Evolutionary conservation across 495 filamentous ascomycete species (phyloP), one percentile per base, ranked within the genome.

Genomic region (Trichoderma erinaceum): DNA sequence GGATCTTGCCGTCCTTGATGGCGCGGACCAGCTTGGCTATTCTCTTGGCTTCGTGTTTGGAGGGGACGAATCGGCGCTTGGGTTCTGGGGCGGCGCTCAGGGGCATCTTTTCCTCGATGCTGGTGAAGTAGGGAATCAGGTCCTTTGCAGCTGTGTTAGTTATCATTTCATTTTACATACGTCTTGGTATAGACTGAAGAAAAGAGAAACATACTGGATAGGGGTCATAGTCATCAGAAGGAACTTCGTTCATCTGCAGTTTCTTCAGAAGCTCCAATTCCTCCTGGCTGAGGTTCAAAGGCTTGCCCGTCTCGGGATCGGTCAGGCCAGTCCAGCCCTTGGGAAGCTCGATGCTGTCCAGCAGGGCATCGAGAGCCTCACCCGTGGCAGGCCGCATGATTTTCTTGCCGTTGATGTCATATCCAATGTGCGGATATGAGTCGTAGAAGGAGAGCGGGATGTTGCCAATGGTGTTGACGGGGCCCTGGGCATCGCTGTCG

Each of bases 21-120:
- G 95, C 95, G 75, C 90, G 92, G 48, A 97, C 95, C 71, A 99
- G 89, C 82, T 99, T 98, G 93, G 97, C 97, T 63, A 99, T 86
- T 69, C 93, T 84, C 84, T 97, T 97, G 21, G 91, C 89, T 80
- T 99, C 95, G 73, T 98, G 92, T 79, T 97, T 97, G n/a, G 96
- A 98, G 12, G 96, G 95, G 18, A 98, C 80, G 75, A 97, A 99
- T 71, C 95, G 89, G 58, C 94, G 85, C 80, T 99, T 99, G 6
- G 95, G 95, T 74, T 99, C 95, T 46, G 95, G 95, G 6, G 93
- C 94, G 52, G 92, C 88, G 77, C 92, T 97, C 66, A 99, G 78
- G 11, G 95, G 95, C 93, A 98, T 97, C 38, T 90, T 87, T 80
- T 97, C 94, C 71, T 89, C 85, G 72, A 92, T 90, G 70, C 89